A percentile compares a stretch with the other conserved stretches of the same genome.
Conservation (phyloP, 345 rosid genomes). For the Citrus glauca region DNA sequence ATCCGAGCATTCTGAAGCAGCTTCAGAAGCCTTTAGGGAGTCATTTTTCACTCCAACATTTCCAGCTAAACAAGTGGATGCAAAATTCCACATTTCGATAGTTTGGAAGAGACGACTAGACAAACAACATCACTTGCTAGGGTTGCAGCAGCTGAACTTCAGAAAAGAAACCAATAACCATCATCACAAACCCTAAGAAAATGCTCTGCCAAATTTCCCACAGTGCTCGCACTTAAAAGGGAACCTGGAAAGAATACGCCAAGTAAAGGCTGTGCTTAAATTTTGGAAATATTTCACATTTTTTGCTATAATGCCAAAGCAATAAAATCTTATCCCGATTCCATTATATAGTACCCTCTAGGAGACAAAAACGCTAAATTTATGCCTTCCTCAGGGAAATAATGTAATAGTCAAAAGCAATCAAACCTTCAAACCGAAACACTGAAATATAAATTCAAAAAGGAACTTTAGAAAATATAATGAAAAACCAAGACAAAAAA, state of each 20-base stretch:
- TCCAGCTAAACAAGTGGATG: slow-evolving; percentile 44
- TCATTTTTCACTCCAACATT: slow-evolving; percentile 38
- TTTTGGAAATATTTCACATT: neutral
- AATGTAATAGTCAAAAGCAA: neutral
- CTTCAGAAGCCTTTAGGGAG: slow-evolving; percentile 24
- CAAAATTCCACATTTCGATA: slow-evolving; percentile 59
- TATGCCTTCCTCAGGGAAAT: neutral
- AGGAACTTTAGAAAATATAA: neutral
- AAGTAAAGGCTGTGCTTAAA: neutral
- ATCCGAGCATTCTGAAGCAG: slow-evolving; percentile 62
- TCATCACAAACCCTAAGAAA: neutral
- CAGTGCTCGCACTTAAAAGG: neutral
- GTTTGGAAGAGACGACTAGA: neutral
- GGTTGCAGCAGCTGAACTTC: slow-evolving; percentile 8
- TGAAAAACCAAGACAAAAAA: neutral
- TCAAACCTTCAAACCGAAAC: too few relatives aligned
- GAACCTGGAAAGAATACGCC: slow-evolving; percentile 11
- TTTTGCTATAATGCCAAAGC: too few relatives aligned
- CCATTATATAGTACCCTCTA: too few relatives aligned
- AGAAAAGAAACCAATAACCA: slow-evolving; percentile 5
- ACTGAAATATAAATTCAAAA: neutral
- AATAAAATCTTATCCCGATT: too few relatives aligned
- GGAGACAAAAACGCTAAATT: too few relatives aligned
- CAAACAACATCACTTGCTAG: slow-evolving; percentile 5
- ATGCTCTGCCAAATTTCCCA: neutral